A percentile compares a stretch with the other conserved stretches of the same genome.
Conservation (phyloP, 2,329 filamentous ascomycete genomes). For the Stachybotrys elegans region DNA sequence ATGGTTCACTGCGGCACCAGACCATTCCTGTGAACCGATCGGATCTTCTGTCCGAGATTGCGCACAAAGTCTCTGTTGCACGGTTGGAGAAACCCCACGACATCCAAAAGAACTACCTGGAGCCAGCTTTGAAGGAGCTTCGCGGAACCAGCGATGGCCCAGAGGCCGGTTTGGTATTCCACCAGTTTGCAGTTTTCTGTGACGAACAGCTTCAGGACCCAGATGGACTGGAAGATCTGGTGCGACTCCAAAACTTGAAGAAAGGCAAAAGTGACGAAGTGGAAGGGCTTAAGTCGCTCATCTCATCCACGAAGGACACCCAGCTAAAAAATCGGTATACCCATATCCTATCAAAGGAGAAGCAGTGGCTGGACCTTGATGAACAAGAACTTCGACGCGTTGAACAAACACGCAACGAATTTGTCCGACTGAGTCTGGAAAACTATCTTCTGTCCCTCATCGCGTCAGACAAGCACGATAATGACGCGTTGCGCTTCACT, state of each 20-base stretch:
- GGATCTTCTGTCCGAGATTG: conserved; percentile 80
- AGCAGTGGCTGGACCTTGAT: conserved; percentile 86
- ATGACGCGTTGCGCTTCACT: conserved; percentile 85
- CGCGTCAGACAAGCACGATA: conserved; percentile 83
- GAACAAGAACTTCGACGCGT: conserved; percentile 79
- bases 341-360: conserved; percentile 64
- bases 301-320: conserved; percentile 43
- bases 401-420: conserved; percentile 69
- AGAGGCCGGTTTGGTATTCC: conserved; percentile 83
- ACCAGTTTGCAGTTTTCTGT: conserved; percentile 93
- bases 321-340: conserved; percentile 53
- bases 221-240: conserved; percentile 78
- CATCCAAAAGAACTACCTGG: conserved; percentile 82
- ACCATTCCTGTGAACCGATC: conserved; percentile 67
- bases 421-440: conserved; percentile 82
- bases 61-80: conserved; percentile 83
- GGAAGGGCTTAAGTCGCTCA: conserved; percentile 60
- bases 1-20: conserved; percentile 60
- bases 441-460: conserved; percentile 85
- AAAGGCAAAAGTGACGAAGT: conserved; percentile 80
- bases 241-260: conserved; percentile 71
- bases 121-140: conserved; percentile 77
- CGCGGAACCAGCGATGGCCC: conserved; percentile 61
- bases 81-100: conserved; percentile 85
- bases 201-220: conserved; percentile 88